Evolutionary conservation across 768 basidiomycete genomes (phyloP).

Genomic region (Hirschioporus abietinus): DNA sequence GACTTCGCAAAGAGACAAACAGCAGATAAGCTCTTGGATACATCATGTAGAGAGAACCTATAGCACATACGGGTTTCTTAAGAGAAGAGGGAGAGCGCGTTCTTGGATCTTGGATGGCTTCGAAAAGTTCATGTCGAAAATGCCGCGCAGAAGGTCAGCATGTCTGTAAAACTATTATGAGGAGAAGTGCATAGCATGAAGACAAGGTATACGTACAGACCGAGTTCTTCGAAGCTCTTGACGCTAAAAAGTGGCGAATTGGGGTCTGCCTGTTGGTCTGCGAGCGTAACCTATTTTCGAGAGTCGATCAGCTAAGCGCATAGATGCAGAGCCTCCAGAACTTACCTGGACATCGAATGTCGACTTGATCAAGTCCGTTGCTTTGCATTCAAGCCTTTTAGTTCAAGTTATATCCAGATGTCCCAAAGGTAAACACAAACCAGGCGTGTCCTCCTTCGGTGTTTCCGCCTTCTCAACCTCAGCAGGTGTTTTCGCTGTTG

Average conservation of each 20-base stretch:
- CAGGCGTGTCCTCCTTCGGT: slow-evolving; percentile 1
- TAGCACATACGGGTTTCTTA: slow-evolving; percentile 75
- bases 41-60: not conserved
- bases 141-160: slow-evolving; percentile 84
- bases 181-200: slow-evolving; percentile 5
- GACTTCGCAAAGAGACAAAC: slow-evolving; percentile 43
- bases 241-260: slow-evolving; percentile 93
- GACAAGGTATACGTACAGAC: slow-evolving; percentile 56
- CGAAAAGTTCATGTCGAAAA: slow-evolving; percentile 93
- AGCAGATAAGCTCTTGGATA: not conserved
- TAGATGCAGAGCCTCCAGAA: slow-evolving; percentile 8
- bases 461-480: slow-evolving; percentile 11
- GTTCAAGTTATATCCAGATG: slow-evolving; percentile 15
- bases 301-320: slow-evolving; percentile 5
- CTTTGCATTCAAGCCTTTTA: slow-evolving; percentile 13
- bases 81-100: slow-evolving; percentile 86
- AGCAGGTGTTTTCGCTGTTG: slow-evolving; percentile 7
- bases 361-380: slow-evolving; percentile 66
- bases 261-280: slow-evolving; percentile 92
- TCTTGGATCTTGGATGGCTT: slow-evolving; percentile 99
- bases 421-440: not conserved
- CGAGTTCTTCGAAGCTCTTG: slow-evolving; percentile 93
- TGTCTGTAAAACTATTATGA: slow-evolving; percentile 41
- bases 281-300: slow-evolving; percentile 75
- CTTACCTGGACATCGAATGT: slow-evolving; percentile 78